A percentile compares a stretch with the other conserved stretches of the same genome.
Evolutionary conservation across 306 rosid genomes (phyloP).

Genomic region (Ceratonia siliqua): DNA sequence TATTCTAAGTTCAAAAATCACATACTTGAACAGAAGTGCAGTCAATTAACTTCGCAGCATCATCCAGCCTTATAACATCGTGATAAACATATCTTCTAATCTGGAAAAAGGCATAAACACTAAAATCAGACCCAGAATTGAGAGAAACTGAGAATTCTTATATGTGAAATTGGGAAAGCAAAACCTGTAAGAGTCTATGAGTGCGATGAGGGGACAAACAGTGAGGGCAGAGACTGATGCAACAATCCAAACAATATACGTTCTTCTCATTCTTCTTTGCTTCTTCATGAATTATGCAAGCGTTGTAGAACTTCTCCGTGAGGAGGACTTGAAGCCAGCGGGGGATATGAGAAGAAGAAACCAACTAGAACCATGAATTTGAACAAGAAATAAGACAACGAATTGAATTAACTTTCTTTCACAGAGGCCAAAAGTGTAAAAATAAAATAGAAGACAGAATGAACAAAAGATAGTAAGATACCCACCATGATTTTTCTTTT

Average conservation of each 20-base stretch:
- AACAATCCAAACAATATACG: slow-evolving; percentile 82
- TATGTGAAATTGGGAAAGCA: not conserved
- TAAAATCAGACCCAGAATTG: not conserved
- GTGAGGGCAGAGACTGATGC: slow-evolving; percentile 86
- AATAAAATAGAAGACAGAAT: too few relatives aligned
- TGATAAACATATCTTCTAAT: slow-evolving; percentile 74
- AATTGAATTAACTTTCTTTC: too few relatives aligned
- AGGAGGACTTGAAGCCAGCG: slow-evolving; percentile 76
- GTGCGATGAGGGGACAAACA: slow-evolving; percentile 57
- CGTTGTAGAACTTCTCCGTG: slow-evolving; percentile 81
- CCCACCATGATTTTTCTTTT: slow-evolving; percentile 51
- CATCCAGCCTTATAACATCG: slow-evolving; percentile 60
- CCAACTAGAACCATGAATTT: slow-evolving; percentile 33
- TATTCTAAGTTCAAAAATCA: not conserved
- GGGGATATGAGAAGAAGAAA: slow-evolving; percentile 47
- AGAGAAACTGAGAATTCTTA: not conserved
- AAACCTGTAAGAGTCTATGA: slow-evolving; percentile 60
- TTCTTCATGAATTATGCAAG: slow-evolving; percentile 79
- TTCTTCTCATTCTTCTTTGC: slow-evolving; percentile 87
- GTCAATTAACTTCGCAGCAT: slow-evolving; percentile 58
- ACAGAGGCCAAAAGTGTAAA: too few relatives aligned
- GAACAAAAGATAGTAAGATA: not conserved
- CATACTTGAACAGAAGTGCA: slow-evolving; percentile 63
- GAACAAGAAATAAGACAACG: not conserved
- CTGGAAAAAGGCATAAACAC: slow-evolving; percentile 27